phyloP scores from a whole-genome alignment of 2,329 filamentous ascomycete species.

The Malbranchea cinnamomea region DNA sequence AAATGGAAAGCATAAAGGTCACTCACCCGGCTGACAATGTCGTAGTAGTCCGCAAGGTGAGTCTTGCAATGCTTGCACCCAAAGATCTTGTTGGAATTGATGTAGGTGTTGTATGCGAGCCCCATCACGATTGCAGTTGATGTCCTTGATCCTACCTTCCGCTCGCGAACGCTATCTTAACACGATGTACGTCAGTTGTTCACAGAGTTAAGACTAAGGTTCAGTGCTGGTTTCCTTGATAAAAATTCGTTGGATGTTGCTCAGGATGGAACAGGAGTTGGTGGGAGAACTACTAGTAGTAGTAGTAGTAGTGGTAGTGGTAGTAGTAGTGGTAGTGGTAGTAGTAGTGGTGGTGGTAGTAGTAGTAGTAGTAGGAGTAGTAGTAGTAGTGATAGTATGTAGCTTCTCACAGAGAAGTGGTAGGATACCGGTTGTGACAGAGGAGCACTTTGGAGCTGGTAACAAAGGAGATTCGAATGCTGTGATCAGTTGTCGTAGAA shows the following conservation, averaged over 20 bases:
- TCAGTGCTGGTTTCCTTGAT: not conserved
- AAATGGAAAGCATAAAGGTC: conserved; percentile 3
- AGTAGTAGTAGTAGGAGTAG: no score
- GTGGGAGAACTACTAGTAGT: not conserved
- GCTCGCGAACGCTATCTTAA: not conserved
- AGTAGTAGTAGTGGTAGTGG: no score
- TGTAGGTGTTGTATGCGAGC: conserved; percentile 80
- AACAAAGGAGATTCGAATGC: no score
- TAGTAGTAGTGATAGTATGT: no score
- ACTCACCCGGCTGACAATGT: conserved; percentile 83
- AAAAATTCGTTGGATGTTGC: not conserved
- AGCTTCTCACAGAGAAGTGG: no score
- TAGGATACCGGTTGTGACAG: no score
- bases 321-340: no score
- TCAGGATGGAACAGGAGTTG: not conserved
- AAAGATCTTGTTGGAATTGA: conserved; percentile 74
- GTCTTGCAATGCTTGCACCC: conserved; percentile 92
- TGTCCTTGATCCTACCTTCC: conserved; percentile 6
- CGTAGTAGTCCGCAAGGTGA: conserved; percentile 85
- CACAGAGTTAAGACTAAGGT: no score
- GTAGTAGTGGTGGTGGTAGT: no score
- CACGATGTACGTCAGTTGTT: conserved; percentile 4
- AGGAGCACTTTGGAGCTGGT: no score
- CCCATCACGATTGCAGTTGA: conserved; percentile 45
- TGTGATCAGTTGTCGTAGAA: no score